Evolutionary conservation across 768 basidiomycete genomes (phyloP), one percentile per base, ranked within the genome.

Genomic region (Auriscalpium vulgare): DNA sequence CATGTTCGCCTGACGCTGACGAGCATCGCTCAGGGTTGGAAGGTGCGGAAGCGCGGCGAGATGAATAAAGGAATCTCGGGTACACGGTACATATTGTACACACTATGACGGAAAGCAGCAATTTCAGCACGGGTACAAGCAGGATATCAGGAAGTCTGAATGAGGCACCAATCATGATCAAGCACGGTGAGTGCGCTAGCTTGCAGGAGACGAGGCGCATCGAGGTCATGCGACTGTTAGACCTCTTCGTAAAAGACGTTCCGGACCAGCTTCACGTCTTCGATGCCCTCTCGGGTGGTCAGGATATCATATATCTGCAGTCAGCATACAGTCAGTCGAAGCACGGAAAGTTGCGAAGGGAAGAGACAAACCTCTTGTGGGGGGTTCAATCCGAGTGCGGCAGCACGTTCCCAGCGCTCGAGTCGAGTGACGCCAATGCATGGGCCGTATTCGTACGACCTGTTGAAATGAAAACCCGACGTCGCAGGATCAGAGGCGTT

Each of bases 401-500:
- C 68, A 0, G 95, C 95, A 50, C 94, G 78, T 65, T 94, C 81
- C 91, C 93, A 97, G 40, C 95, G 77, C 59, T 94, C 83, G 13
- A 95, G 71, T 34, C 94, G 82, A n/a, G 83, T 80, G 53, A 91
- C 78, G 0, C 90, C 88, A 19, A 85, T 72, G 60, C 85, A 90
- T 3, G 90, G 91, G 0, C 91, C 91, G 65, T 84, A 94, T 60
- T 89, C 82, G 55, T 85, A 87, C 2, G 84, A 80, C 66, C 88
- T 90, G 49, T 13, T 19, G n/a, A 34, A 4, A 7, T 52, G 10
- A 11, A 55, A 66, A 29, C 29, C 29, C 29, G 29, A 5, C 29
- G 29, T 5, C 29, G 7, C 29, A 48, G 60, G 47, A 19, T 55
- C 46, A 17, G 19, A 37, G 21, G 49, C 6, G 50, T 16, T 17